Percentiles rank a stretch among this genome's conserved stretches.
phyloP scores from a whole-genome alignment of 257 asterid genomes.

The Nicotiana tomentosiformis region DNA sequence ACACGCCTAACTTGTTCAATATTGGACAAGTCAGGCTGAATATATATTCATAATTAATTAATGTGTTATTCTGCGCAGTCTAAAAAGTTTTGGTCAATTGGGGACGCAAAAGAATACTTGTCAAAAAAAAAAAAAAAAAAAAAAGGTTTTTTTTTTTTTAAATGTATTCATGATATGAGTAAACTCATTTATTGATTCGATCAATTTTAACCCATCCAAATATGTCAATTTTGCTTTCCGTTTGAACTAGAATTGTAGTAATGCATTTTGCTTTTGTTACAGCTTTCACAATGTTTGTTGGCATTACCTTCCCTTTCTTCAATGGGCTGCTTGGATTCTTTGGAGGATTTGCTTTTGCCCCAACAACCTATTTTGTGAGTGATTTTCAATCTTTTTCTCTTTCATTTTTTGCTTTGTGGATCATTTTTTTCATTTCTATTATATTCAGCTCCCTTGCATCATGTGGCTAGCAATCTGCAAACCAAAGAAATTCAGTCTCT shows the following conservation, averaged over 20 bases:
- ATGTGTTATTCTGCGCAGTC: too few relatives aligned
- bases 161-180: too few relatives aligned
- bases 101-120: too few relatives aligned
- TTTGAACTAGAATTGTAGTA: not conserved
- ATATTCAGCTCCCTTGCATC: conserved; percentile 51
- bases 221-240: too few relatives aligned
- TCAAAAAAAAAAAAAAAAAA: too few relatives aligned
- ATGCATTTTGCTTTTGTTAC: not conserved
- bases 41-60: too few relatives aligned
- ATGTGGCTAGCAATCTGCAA: conserved; percentile 43
- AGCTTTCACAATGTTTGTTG: conserved; percentile 4
- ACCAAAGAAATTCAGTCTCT: conserved; percentile 33
- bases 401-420: too few relatives aligned
- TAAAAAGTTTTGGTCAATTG: too few relatives aligned
- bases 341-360: conserved; percentile 17
- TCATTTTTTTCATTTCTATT: too few relatives aligned
- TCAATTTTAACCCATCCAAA: not conserved
- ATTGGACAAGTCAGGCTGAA: too few relatives aligned
- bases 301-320: conserved; percentile 1
- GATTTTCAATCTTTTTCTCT: not conserved
- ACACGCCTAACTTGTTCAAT: too few relatives aligned
- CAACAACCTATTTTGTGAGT: conserved; percentile 9
- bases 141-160: too few relatives aligned
- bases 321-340: conserved; percentile 11
- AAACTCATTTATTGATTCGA: not conserved